Evolutionary conservation across 306 rosid genomes (phyloP).

Genomic region (Dalbergia oliveri): DNA sequence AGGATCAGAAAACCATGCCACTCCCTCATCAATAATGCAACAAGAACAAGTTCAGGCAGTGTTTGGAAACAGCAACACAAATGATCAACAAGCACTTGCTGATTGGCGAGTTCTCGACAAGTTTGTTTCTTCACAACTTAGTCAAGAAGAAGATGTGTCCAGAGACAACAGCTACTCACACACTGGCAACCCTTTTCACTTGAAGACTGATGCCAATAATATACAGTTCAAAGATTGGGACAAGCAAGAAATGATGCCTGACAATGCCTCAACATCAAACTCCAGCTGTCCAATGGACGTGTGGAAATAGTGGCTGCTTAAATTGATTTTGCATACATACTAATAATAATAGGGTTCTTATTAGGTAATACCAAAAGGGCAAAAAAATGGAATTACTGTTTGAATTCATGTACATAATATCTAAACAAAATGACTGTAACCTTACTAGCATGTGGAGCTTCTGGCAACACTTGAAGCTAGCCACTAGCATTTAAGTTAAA

Average conservation of each 20-base stretch:
- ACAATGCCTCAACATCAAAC: neutral
- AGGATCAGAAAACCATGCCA: neutral
- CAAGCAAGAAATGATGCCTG: no score
- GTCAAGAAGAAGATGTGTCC: neutral
- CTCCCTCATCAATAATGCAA: neutral
- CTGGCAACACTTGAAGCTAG: neutral
- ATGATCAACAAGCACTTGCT: neutral
- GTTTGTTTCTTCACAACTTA: slow-evolving; percentile 6
- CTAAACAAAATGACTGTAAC: neutral
- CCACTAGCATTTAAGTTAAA: neutral
- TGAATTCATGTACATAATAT: neutral
- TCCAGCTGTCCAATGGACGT: slow-evolving; percentile 5
- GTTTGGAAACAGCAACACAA: neutral
- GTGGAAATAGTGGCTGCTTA: neutral
- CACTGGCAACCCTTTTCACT: no score
- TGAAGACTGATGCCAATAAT: no score
- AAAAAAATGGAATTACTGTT: neutral
- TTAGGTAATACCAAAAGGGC: neutral
- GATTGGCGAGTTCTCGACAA: neutral
- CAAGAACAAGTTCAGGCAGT: neutral
- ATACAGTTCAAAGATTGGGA: no score
- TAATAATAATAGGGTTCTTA: neutral
- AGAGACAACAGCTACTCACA: no score
- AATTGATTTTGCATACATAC: neutral
- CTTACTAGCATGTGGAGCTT: neutral